Evolutionary conservation across 371 early-diverging fungal species (phyloP), one percentile per base, ranked within the genome.

Genomic region (Apophysomyces ossiformis): DNA sequence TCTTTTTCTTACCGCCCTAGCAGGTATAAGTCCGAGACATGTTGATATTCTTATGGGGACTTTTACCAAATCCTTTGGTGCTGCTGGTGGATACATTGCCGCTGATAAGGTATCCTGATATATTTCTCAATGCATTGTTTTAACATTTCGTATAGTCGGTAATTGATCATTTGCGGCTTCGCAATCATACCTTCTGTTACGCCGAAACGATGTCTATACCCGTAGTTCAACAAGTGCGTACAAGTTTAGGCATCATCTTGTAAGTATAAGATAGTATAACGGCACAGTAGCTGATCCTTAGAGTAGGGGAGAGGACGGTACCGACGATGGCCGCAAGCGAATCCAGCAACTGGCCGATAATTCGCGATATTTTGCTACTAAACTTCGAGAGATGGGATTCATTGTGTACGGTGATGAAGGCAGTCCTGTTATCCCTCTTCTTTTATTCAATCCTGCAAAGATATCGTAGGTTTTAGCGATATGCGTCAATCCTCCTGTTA

Each of bases 31-130:
- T 70, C 96, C 97, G 35, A 81, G 80, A 38, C 90, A 96, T 39
- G 89, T 99, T 37, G 99, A 99, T 74, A 89, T 99, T 65, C 77
- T 98, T 44, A 99, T 99, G 99, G 99, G 99, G 15, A 99, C 99
- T 4, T 99, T 99, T 74, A 99, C 99, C 36, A 99, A 99, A 83
- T 96, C 96, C 46, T 99, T 99, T 88, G 99, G 99, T 69, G 97
- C 99, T 32, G 95, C 97, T 54, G 99, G 99, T 69, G 99, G 99
- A 16, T 99, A 99, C 74, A 96, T 99, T 76, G 94, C 97, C 41
- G 95, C 92, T 16, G 79, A 77, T 58, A 79, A 76, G 69, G 66
- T 64, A 59, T 41, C 5, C 13, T 11, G 2, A 2, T 41, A 41
- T 41, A 13, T 13, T 41, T 41, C 41, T 13, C 41, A 41, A 16